phyloP scores from a whole-genome alignment of 768 basidiomycete species.

The Tephrocybe sp. region DNA sequence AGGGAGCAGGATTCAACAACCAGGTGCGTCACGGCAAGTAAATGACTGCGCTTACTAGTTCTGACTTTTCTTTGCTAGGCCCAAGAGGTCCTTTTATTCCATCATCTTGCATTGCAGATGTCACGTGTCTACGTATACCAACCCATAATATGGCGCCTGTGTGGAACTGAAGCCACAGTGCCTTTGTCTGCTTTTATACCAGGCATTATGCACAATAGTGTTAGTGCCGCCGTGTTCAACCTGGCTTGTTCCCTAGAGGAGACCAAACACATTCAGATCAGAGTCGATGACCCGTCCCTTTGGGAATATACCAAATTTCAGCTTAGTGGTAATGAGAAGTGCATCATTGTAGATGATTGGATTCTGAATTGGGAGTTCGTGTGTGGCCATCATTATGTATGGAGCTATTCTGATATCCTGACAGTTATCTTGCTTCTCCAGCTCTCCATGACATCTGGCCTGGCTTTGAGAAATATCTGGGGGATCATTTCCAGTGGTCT shows the following conservation, averaged over 20 bases:
- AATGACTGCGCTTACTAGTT: not conserved
- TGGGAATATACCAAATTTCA: slow-evolving; percentile 37
- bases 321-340: slow-evolving; percentile 34
- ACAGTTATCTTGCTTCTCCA: slow-evolving; percentile 40
- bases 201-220: slow-evolving; percentile 35
- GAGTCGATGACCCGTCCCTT: slow-evolving; percentile 23
- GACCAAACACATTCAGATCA: slow-evolving; percentile 33
- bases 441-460: slow-evolving; percentile 42
- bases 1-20: slow-evolving; percentile 51
- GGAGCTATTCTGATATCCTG: not conserved
- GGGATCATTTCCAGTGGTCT: slow-evolving; percentile 43
- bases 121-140: slow-evolving; percentile 45
- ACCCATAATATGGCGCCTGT: slow-evolving; percentile 44
- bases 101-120: slow-evolving; percentile 41
- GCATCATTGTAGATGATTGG: slow-evolving; percentile 44
- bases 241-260: slow-evolving; percentile 38
- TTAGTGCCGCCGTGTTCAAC: slow-evolving; percentile 36
- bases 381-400: not conserved
- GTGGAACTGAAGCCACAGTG: slow-evolving; percentile 37
- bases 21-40: slow-evolving; percentile 31
- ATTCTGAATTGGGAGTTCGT: slow-evolving; percentile 44
- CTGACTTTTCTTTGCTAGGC: slow-evolving; percentile 26
- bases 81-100: slow-evolving; percentile 46
- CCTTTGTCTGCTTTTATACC: slow-evolving; percentile 44
- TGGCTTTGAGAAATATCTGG: slow-evolving; percentile 36